Conservation (phyloP, 1,284 basidiomycete genomes). For the Irpex sp. region DNA sequence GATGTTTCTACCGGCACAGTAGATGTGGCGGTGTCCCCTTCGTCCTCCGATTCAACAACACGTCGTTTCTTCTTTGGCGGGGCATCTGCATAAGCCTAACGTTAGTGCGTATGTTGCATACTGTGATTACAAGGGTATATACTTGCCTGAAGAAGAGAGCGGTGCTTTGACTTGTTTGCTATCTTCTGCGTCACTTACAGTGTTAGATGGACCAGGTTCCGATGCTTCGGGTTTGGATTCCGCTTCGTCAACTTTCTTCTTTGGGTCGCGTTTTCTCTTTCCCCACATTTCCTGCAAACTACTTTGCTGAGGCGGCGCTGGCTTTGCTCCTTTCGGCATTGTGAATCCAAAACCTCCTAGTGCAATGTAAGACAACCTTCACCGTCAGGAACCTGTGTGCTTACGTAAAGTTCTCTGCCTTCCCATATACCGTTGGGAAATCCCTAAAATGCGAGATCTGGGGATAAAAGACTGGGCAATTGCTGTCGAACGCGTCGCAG, state of each 20-base stretch:
- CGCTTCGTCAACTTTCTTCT: conserved; percentile 17
- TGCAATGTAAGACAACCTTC: neutral
- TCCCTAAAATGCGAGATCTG: conserved; percentile 5
- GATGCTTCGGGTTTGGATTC: conserved; percentile 18
- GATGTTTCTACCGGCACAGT: neutral
- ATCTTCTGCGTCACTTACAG: neutral
- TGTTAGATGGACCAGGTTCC: neutral
- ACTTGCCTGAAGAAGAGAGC: conserved; percentile 19
- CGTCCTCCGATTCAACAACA: conserved; percentile 2
- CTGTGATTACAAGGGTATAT: neutral
- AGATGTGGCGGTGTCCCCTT: neutral
- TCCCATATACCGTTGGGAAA: conserved; percentile 39
- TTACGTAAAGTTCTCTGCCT: conserved; percentile 70
- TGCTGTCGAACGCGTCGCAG: conserved; percentile 21
- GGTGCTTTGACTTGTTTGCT: conserved; percentile 36
- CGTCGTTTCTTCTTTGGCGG: conserved; percentile 1
- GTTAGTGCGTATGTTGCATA: neutral
- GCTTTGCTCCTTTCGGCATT: conserved; percentile 61
- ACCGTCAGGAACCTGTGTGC: neutral
- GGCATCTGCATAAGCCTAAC: neutral
- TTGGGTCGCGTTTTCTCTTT: conserved; percentile 39
- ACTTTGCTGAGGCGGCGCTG: conserved; percentile 64
- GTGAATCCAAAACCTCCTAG: conserved; percentile 62
- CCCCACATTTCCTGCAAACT: conserved; percentile 72
- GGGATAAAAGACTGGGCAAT: conserved; percentile 6